Evolutionary conservation across 495 filamentous ascomycete genomes (phyloP).

Genomic region (Lasiosphaeria hispida): DNA sequence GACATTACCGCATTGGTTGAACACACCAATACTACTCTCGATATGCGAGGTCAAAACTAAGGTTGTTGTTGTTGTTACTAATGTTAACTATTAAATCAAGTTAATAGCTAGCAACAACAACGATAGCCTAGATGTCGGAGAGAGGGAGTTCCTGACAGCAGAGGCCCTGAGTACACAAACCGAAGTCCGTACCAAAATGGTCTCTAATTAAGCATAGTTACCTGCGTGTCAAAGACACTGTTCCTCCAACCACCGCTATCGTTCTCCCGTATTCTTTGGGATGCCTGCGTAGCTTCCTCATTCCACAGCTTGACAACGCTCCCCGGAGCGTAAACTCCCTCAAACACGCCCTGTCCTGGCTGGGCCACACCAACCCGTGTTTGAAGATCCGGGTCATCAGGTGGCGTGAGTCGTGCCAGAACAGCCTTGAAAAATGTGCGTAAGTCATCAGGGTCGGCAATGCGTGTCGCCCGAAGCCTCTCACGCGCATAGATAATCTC

Average conservation of each 20-base stretch:
- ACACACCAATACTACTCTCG: no score
- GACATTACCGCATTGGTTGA: no score
- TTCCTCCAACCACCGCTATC: conserved; percentile 82
- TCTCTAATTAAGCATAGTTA: conserved; percentile 20
- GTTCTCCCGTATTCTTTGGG: conserved; percentile 54
- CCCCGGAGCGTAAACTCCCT: conserved; percentile 80
- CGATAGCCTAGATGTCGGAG: no score
- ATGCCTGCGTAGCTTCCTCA: conserved; percentile 67
- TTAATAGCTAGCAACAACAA: no score
- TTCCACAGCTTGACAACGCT: conserved; percentile 86
- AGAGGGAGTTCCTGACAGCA: no score
- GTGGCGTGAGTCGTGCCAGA: conserved; percentile 66
- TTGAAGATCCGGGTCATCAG: conserved; percentile 71
- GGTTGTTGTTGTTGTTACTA: no score
- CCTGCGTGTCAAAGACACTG: conserved; percentile 73
- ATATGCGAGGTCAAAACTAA: no score
- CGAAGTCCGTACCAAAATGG: no score
- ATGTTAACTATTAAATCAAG: no score
- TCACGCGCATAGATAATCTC: conserved; percentile 86
- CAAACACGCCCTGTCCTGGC: conserved; percentile 68
- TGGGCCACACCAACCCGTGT: conserved; percentile 63
- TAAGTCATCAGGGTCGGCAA: conserved; percentile 77
- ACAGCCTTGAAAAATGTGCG: conserved; percentile 80
- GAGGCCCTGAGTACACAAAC: no score
- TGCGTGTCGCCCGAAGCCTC: conserved; percentile 76